A percentile compares a stretch with the other conserved stretches of the same genome.
Conservation (phyloP, 148 eudicot species). For the Fagopyrum homotropicum region DNA sequence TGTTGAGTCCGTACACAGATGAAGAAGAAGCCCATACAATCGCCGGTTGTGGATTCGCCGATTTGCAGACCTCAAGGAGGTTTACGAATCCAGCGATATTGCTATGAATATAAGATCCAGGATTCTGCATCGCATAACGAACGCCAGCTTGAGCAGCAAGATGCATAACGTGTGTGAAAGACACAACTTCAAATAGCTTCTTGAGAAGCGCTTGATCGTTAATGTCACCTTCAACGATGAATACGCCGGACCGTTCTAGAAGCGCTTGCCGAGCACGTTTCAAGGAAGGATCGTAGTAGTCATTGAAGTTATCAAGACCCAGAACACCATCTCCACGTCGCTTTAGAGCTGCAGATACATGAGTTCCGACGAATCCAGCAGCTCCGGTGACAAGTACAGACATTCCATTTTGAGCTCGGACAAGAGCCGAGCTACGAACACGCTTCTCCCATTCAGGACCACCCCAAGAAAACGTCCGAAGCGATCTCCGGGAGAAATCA, state of each 20-base stretch:
- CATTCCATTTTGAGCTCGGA: slow-evolving; percentile 20
- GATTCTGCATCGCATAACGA: slow-evolving; percentile 21
- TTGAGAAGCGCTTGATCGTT: slow-evolving; percentile 14
- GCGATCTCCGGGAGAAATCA: slow-evolving; percentile 13
- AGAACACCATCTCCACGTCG: slow-evolving; percentile 19
- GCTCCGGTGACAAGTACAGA: slow-evolving; percentile 21
- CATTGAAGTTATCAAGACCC: slow-evolving; percentile 20
- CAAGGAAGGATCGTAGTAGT: slow-evolving; percentile 19
- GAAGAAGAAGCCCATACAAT: slow-evolving; percentile 21
- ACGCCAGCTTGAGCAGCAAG: slow-evolving; percentile 23
- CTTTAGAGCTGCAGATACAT: slow-evolving; percentile 20
- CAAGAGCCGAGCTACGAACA: slow-evolving; percentile 13
- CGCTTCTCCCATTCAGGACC: slow-evolving; percentile 22
- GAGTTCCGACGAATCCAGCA: slow-evolving; percentile 21
- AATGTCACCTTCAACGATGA: slow-evolving; percentile 21
- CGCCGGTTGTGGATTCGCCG: slow-evolving; percentile 19
- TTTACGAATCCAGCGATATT: slow-evolving; percentile 21
- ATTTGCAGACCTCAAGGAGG: slow-evolving; percentile 19
- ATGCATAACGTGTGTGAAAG: slow-evolving; percentile 21
- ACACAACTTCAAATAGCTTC: slow-evolving; percentile 19
- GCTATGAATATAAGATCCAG: slow-evolving; percentile 19
- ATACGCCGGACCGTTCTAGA: slow-evolving; percentile 16
- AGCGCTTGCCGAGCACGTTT: slow-evolving; percentile 17
- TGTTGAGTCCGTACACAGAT: slow-evolving; percentile 20
- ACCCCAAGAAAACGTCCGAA: slow-evolving; percentile 16